Conservation (phyloP, 2,329 filamentous ascomycete species). For the Rutstroemia sydowiana region DNA sequence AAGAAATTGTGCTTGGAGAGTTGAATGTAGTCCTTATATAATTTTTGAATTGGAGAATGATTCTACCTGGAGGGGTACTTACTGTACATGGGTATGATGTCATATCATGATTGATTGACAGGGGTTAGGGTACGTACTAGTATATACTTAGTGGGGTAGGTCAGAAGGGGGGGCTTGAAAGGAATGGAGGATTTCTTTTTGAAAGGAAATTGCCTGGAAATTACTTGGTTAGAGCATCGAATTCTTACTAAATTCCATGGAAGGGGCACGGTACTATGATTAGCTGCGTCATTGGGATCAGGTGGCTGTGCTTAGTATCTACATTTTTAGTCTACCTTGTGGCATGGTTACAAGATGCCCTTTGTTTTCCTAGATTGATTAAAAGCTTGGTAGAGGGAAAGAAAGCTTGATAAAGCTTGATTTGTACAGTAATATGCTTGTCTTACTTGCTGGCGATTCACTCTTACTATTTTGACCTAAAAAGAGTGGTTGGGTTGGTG, state of each 20-base stretch:
- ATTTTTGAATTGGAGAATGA: not conserved
- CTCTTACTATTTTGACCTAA: no score
- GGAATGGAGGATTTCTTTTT: not conserved
- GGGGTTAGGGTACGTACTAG: not conserved
- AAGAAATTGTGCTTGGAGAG: not conserved
- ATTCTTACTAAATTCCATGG: not conserved
- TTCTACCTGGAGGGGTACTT: not conserved
- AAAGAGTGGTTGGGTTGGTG: no score
- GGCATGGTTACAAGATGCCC: no score
- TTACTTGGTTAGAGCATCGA: not conserved
- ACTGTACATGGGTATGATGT: not conserved
- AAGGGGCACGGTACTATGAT: not conserved
- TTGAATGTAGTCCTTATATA: not conserved
- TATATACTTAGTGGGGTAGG: not conserved
- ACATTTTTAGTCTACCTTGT: not conserved
- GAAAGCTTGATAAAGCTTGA: constrained; percentile 4
- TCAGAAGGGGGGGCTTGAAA: not conserved
- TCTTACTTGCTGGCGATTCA: no score
- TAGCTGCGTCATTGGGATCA: not conserved
- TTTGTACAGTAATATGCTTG: no score
- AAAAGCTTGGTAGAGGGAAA: constrained; percentile 4
- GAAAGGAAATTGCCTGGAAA: not conserved
- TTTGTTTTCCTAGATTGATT: no score
- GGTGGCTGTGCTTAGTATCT: not conserved
- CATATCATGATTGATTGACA: not conserved